Percentiles rank a stretch among this genome's conserved stretches.
Evolutionary conservation across 768 basidiomycete genomes (phyloP).

Genomic region (Tubosaeta brunneosetosa): DNA sequence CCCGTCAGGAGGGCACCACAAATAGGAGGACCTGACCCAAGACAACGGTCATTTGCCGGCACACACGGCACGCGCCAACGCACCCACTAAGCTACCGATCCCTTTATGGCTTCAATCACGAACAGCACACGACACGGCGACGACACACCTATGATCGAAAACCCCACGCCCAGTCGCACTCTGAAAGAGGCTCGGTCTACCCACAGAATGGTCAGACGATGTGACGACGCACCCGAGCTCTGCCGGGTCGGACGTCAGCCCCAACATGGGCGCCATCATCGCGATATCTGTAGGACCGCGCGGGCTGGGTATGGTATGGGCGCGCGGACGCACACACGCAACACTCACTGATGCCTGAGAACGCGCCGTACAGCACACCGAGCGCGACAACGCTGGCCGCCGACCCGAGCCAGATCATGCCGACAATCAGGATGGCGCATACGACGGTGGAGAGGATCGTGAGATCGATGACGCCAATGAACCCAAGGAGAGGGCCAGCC

Average conservation of each 20-base stretch:
- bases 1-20: slow-evolving; percentile 50
- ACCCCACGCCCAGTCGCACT: slow-evolving; percentile 44
- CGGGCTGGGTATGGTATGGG: not conserved
- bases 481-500: slow-evolving; percentile 36
- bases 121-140: too few species aligned
- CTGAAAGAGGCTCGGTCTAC: slow-evolving; percentile 6
- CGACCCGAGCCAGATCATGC: slow-evolving; percentile 40
- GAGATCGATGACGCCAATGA: slow-evolving; percentile 42
- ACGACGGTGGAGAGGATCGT: slow-evolving; percentile 32
- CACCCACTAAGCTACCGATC: slow-evolving; percentile 21
- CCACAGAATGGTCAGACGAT: slow-evolving; percentile 2
- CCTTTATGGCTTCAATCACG: slow-evolving; percentile 9
- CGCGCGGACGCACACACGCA: too few species aligned
- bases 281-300: slow-evolving; percentile 29
- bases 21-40: slow-evolving; percentile 45
- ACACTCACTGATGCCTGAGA: slow-evolving; percentile 41
- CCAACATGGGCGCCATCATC: slow-evolving; percentile 41
- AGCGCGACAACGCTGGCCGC: slow-evolving; percentile 38
- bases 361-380: slow-evolving; percentile 44
- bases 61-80: not conserved
- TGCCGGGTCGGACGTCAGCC: slow-evolving; percentile 40
- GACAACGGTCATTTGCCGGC: too few species aligned
- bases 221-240: slow-evolving; percentile 45
- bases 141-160: slow-evolving; percentile 37
- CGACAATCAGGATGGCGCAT: slow-evolving; percentile 35